Evolutionary conservation across 345 rosid genomes (phyloP), one percentile per base, ranked within the genome.

Genomic region (Camelina hispida): DNA sequence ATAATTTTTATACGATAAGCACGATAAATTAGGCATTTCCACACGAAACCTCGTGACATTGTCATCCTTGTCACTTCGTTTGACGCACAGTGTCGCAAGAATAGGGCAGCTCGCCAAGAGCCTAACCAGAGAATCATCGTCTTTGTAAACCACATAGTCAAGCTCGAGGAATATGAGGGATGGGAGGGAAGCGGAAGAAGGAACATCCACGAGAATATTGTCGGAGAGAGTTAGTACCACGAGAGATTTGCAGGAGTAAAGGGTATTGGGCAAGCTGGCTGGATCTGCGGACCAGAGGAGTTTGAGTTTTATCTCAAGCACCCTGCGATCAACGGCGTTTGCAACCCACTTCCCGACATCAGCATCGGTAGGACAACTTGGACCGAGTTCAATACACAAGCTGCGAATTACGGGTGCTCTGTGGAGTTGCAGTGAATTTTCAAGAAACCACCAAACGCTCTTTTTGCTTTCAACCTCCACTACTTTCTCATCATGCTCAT

Each of bases 381-480:
- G 40, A 56, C 65, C 46, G 46, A 42, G 46, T 42, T 11, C 46
- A 4, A 42, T 42, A 4, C 15, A 12, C 5, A 42, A 42, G 46
- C 5, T 12, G 15, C 1, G 1, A 3, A 42, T 12, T 1, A 42
- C 15, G 5, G 15, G 53, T 34, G 56, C 56, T 22, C 9, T 52
- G 30, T 52, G 25, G 28, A 52, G 6, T 52, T 52, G 56, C 30
- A 52, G 22, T 52, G 56, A 52, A 4, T 52, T 52, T 4, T 52
- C 32, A 2, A 53, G 57, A 7, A 53, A 53, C 30, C 28, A 22
- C 57, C 57, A 53, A 5, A 53, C 57, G 57, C 57, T 53, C 57
- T 22, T 53, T 22, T 6, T 53, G 57, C 30, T 22, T 11, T 22
- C 57, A 53, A 0, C 47, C 7, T 43, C 16, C 47, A 8, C 57